Evolutionary conservation across 805 yeast genomes (phyloP), one percentile per base, ranked within the genome.

Genomic region (Kurtzmaniella fragi): DNA sequence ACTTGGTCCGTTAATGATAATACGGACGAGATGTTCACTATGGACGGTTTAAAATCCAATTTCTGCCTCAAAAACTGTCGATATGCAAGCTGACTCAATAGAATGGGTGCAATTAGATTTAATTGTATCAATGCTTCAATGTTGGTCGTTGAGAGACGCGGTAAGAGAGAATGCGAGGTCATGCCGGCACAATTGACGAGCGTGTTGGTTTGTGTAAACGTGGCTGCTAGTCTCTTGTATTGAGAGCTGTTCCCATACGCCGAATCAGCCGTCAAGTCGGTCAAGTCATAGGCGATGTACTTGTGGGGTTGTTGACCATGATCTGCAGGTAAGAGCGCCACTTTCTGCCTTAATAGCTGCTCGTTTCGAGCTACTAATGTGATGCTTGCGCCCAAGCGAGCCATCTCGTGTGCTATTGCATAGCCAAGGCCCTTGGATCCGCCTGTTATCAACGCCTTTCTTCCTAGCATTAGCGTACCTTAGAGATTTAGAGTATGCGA

Each of bases 401-500:
- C 74, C 20, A 84, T 61, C 25, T 49, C 54, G 27, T 53, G 45
- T 0, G 88, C 82, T 13, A 84, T 72, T 0, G 70, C 70, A 3
- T 66, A 59, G 0, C 93, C 93, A 11, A 84, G 62, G 0, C 93
- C 91, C 33, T 72, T 61, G 0, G 89, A 78, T 0, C 82, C 89
- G 1, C 93, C 93, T 0, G 88, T 82, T 2, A 82, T 58, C 4
- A 77, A 46, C 0, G 80, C 82, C n/a, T 68, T 67, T 40, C 51
- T 54, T 2, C 61, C 61, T 3, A 46, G 23, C 33, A 50, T 36
- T 28, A 29, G 15, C 8, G 16, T 13, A 9, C 16, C 29, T 10
- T 28, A 28, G 6, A 5, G 6, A 6, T 28, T 14, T 9, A 28
- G 14, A 5, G 9, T 5, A 28, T 28, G 31, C 31, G 25, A 20